A percentile compares a stretch with the other conserved stretches of the same genome.
Conservation (phyloP, 306 rosid genomes). For the Erythrophleum fordii region DNA sequence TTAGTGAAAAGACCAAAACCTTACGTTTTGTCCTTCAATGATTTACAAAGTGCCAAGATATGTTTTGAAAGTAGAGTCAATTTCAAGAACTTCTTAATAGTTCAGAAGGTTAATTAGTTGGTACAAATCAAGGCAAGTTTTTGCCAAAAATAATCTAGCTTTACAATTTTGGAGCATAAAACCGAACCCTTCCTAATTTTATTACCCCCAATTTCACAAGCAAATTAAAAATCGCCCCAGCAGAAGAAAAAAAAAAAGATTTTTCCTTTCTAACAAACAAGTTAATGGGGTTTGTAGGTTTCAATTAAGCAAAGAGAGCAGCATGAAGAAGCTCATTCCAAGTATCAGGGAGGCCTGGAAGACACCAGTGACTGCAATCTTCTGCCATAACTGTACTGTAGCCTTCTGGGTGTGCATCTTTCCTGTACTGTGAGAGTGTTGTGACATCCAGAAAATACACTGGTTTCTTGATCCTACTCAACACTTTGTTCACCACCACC, state of each 20-base stretch:
- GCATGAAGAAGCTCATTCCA: constrained; percentile 86
- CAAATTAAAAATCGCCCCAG: neutral
- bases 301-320: constrained; percentile 54
- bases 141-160: neutral
- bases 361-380: constrained; percentile 99
- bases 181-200: neutral
- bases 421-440: constrained; percentile 71
- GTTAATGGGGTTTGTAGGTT: neutral
- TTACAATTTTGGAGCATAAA: constrained; percentile 5
- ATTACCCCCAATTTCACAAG: neutral
- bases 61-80: neutral
- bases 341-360: constrained; percentile 94
- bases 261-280: neutral
- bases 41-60: no score
- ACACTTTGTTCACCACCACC: constrained; percentile 82
- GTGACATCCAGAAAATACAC: constrained; percentile 83
- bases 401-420: constrained; percentile 85
- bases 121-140: constrained; percentile 22
- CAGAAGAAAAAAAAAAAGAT: neutral
- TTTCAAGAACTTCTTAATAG: neutral
- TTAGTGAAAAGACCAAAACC: no score
- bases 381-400: constrained; percentile 59
- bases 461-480: constrained; percentile 67
- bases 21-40: no score
- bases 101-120: neutral